Evolutionary conservation across 805 yeast genomes (phyloP).

Genomic region (Metschnikowia arizonensis): DNA sequence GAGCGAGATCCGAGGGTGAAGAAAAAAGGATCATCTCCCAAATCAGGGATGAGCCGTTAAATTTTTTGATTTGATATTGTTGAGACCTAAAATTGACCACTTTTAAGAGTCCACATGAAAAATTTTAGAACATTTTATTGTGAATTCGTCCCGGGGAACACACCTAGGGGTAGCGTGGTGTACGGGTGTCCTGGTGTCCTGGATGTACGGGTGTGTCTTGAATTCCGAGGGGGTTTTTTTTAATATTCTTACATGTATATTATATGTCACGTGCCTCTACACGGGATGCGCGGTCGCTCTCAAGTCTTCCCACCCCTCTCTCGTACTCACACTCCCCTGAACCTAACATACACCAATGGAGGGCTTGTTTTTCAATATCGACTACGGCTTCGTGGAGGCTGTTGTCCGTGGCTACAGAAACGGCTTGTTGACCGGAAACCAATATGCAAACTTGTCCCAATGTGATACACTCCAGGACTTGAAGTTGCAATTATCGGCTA

Average conservation of each 20-base stretch:
- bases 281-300: not conserved
- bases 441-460: slow-evolving; percentile 89
- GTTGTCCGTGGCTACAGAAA: slow-evolving; percentile 91
- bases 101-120: too few species aligned
- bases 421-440: slow-evolving; percentile 71
- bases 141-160: too few species aligned
- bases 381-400: slow-evolving; percentile 89
- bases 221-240: too few species aligned
- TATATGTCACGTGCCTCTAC: not conserved
- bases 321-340: too few species aligned
- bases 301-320: not conserved
- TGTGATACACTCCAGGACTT: slow-evolving; percentile 94
- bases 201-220: not conserved
- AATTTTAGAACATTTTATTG: too few species aligned
- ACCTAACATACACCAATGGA: slow-evolving; percentile 59
- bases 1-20: slow-evolving; percentile 1
- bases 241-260: too few species aligned
- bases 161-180: not conserved
- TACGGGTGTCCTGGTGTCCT: slow-evolving; percentile 3
- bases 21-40: not conserved
- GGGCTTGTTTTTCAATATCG: slow-evolving; percentile 86
- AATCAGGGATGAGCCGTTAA: too few species aligned
- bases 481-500: slow-evolving; percentile 88
- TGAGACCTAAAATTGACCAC: too few species aligned
- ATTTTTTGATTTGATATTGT: too few species aligned